Evolutionary conservation across 129 eudicot species (phyloP), one percentile per base, ranked within the genome.

Genomic region (Glebionis coronaria): DNA sequence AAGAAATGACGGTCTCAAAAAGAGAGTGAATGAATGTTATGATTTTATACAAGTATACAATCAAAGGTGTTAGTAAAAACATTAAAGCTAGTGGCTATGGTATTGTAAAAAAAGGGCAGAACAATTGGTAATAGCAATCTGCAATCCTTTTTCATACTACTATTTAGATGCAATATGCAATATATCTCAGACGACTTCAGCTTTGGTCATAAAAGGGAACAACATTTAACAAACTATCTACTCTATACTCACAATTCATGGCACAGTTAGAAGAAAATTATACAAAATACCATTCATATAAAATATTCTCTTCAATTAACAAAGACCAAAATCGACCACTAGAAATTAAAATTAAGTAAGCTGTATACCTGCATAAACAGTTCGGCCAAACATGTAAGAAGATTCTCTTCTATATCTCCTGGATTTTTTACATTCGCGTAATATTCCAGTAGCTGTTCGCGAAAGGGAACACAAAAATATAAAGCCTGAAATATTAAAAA

Each of bases 391-490:
- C 97, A 94, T 45, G 95, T 87, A 61, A 94, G 80, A 16, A 94
- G 88, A 75, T 83, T 94, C 72, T 94, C 99, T 71, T 94, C 97
- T 7, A 81, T 76, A 74, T 94, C 97, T 9, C 78, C 83, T 52
- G 81, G 80, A 78, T 38, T 81, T 83, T 87, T 94, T 76, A 75
- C 83, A 74, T 83, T 87, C 27, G 82, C 73, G 69, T 84, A 88
- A 74, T 90, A 90, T 47, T 87, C 99, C 44, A 94, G 87, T 56
- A 94, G 69, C 60, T 94, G 96, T 72, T 89, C 93, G 4, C 95
- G 99, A 57, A 94, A 94, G 42, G 99, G 99, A 60, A 87, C 99
- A 81, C 99, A 94, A 61, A 90, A 94, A 64, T 94, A 94, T 9
- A 89, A 78, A 58, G 97, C 97, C 97, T 94, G 90, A 27, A 68